A percentile compares a stretch with the other conserved stretches of the same genome.
phyloP scores from a whole-genome alignment of 805 yeast species.

The Starmerella floris region DNA sequence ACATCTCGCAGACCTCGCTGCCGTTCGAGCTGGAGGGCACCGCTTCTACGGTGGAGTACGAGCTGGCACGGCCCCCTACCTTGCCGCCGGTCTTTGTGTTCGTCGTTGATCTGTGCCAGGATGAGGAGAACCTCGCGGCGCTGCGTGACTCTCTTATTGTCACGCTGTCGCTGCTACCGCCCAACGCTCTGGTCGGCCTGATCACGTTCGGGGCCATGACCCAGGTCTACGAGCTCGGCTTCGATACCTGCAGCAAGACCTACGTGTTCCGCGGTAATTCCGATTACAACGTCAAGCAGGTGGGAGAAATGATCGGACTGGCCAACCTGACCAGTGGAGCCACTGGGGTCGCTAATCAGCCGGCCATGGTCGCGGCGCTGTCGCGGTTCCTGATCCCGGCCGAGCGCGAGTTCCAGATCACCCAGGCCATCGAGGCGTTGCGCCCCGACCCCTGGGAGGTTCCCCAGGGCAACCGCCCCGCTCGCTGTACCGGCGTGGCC shows the following conservation, averaged over 20 bases:
- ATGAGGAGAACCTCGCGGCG: constrained; percentile 71
- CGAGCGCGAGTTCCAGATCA: constrained; percentile 67
- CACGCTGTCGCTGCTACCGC: constrained; percentile 69
- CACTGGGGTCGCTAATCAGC: constrained; percentile 10
- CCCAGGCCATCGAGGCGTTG: constrained; percentile 64
- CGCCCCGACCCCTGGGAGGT: constrained; percentile 81
- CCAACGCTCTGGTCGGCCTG: constrained; percentile 76
- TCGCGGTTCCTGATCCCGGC: constrained; percentile 62
- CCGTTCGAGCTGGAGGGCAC: constrained; percentile 66
- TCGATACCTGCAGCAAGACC: constrained; percentile 53
- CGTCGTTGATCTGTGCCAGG: constrained; percentile 81
- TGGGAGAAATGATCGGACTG: constrained; percentile 50
- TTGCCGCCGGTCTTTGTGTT: constrained; percentile 78
- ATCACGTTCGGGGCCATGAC: constrained; percentile 84
- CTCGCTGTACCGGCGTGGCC: constrained; percentile 90
- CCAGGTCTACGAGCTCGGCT: constrained; percentile 72
- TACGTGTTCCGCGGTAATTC: constrained; percentile 81
- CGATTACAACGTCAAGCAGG: constrained; percentile 48
- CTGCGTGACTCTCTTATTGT: constrained; percentile 68
- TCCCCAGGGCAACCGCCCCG: constrained; percentile 60
- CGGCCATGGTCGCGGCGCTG: constrained; percentile 30
- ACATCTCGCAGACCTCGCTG: constrained; percentile 57
- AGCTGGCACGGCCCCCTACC: constrained; percentile 64
- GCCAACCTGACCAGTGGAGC: constrained; percentile 2
- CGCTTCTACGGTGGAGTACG: constrained; percentile 72